Evolutionary conservation across 257 asterid genomes (phyloP).

Genomic region (Salvia miltiorrhiza): DNA sequence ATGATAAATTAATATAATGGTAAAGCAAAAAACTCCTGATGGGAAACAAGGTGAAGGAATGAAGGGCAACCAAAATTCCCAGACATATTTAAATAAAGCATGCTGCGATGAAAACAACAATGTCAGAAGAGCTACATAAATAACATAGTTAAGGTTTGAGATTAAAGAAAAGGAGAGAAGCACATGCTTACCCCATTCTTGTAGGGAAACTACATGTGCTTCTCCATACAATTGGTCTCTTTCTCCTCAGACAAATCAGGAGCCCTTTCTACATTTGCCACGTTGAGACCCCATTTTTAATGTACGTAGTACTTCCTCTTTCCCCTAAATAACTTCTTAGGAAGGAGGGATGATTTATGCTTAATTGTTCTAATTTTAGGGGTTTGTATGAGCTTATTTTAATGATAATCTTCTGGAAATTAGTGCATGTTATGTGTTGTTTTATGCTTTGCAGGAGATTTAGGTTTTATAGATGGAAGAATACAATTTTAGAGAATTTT

Average conservation of each 20-base stretch:
- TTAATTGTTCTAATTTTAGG: too few species aligned
- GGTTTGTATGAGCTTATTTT: too few species aligned
- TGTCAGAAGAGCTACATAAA: conserved; percentile 16
- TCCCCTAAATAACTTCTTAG: too few species aligned
- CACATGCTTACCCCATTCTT: conserved; percentile 43
- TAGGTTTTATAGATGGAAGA: too few species aligned
- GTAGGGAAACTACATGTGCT: conserved; percentile 37
- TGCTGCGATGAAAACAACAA: conserved; percentile 20
- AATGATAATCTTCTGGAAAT: too few species aligned
- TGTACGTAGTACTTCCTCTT: too few species aligned
- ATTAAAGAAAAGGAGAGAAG: conserved; percentile 9
- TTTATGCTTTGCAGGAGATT: too few species aligned
- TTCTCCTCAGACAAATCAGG: conserved; percentile 9
- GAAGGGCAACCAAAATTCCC: conserved; percentile 29
- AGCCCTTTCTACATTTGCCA: conserved; percentile 13
- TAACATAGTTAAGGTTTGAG: conserved; percentile 24
- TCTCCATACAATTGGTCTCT: conserved; percentile 20
- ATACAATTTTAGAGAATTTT: too few species aligned
- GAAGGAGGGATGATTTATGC: too few species aligned
- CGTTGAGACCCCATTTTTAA: conserved; percentile 1
- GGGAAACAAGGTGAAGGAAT: conserved; percentile 37
- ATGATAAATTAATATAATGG: background rate
- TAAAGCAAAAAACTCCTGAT: conserved; percentile 20
- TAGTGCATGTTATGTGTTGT: too few species aligned
- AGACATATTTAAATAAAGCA: conserved; percentile 10